phyloP scores from a whole-genome alignment of 441 rosid genomes.

The Hura crepitans region DNA sequence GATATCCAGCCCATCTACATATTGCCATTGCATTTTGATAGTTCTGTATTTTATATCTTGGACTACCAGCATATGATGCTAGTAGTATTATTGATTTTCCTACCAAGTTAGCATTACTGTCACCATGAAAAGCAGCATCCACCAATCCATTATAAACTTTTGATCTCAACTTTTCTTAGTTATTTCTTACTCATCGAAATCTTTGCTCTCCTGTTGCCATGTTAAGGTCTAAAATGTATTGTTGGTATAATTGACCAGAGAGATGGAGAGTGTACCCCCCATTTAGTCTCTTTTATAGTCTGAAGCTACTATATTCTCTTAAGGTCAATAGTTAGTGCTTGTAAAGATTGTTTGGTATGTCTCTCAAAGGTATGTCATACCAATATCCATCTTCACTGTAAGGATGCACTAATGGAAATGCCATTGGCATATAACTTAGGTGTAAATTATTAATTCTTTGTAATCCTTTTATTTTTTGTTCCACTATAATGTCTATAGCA shows the following conservation, averaged over 20 bases:
- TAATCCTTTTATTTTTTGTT: background rate
- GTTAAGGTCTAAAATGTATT: background rate
- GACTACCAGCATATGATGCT: background rate
- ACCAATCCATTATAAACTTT: background rate
- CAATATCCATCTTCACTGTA: constrained; percentile 1
- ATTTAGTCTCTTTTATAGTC: too few relatives aligned
- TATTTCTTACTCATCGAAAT: background rate
- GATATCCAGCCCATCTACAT: too few relatives aligned
- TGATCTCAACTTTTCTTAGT: background rate
- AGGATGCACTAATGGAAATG: background rate
- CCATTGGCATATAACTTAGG: background rate
- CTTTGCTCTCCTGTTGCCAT: background rate
- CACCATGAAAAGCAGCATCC: background rate
- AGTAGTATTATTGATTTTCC: background rate
- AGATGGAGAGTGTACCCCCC: background rate
- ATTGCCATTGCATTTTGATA: constrained; percentile 12
- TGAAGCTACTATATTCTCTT: too few relatives aligned
- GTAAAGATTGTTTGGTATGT: too few relatives aligned
- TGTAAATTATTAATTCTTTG: background rate
- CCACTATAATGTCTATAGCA: background rate
- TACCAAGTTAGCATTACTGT: background rate
- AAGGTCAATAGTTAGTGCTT: too few relatives aligned
- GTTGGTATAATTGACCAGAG: background rate
- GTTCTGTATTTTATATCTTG: background rate
- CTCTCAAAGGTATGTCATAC: background rate